Evolutionary conservation across 441 rosid species (phyloP).

Genomic region (California macrophylla): DNA sequence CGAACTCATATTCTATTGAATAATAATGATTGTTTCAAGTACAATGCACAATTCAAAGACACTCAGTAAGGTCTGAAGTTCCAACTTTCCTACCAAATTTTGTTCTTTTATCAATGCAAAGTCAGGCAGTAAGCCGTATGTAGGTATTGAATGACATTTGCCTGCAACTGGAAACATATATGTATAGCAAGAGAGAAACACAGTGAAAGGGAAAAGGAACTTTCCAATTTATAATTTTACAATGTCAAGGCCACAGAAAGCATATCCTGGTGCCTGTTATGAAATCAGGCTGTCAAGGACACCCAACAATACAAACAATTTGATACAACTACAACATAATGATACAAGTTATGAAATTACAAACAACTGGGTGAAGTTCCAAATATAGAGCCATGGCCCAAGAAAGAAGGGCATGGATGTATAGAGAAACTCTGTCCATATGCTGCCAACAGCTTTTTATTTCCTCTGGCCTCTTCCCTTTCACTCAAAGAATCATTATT

Average conservation of each 20-base stretch:
- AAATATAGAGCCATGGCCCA: neutral
- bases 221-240: neutral
- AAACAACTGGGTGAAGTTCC: neutral
- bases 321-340: neutral
- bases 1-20: neutral
- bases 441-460: conserved; percentile 31
- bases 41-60: neutral
- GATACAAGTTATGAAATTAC: neutral
- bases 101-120: too few species aligned
- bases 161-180: too few species aligned
- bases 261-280: neutral
- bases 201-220: neutral
- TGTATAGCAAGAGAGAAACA: neutral
- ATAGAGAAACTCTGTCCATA: neutral
- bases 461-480: conserved; percentile 19
- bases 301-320: neutral
- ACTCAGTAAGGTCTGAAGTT: too few species aligned
- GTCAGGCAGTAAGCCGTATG: too few species aligned
- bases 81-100: too few species aligned
- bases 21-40: neutral
- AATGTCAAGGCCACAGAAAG: neutral
- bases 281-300: too few species aligned
- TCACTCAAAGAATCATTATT: conserved; percentile 27
- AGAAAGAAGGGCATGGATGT: neutral
- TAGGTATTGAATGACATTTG: too few species aligned